These are phyloP conservation scores for Jacaranda mimosifolia DNA, from an alignment of 257 asterid species.

Conservation along the genomic window DNA sequence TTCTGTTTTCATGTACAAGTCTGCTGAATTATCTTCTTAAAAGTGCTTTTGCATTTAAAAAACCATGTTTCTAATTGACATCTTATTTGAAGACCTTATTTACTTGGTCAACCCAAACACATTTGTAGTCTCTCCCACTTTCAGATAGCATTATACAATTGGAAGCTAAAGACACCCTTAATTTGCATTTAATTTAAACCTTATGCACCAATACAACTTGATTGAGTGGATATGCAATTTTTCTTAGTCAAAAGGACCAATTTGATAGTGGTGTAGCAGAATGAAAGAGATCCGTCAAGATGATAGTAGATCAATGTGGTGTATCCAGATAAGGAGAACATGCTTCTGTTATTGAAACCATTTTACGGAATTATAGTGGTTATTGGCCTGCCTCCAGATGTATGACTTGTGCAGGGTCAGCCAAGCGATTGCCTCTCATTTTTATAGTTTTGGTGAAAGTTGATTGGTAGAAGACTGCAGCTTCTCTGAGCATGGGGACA, in stretches of 20 bases:
- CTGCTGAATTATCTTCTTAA: conserved; percentile 6
- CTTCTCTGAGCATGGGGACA: conserved; percentile 1
- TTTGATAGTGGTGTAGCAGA: neutral
- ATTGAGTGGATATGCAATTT: conserved; percentile 18
- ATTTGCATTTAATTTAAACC: neutral
- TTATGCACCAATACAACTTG: conserved; percentile 20
- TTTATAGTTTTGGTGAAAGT: conserved; percentile 23
- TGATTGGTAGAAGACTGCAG: conserved; percentile 5
- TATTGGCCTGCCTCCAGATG: conserved; percentile 32
- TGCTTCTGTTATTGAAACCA: conserved; percentile 16
- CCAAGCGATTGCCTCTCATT: conserved; percentile 7
- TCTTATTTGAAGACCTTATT: conserved; percentile 17
- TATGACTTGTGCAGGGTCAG: conserved; percentile 16
- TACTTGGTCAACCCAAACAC: conserved; percentile 8
- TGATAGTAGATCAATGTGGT: conserved; percentile 18
- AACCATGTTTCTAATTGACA: conserved; percentile 14
- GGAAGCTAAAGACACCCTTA: conserved; percentile 1
- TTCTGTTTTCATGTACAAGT: conserved; percentile 4
- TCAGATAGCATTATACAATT: neutral
- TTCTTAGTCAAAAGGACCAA: conserved; percentile 23
- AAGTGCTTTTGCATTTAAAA: neutral
- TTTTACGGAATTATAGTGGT: conserved; percentile 4
- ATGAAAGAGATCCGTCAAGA: conserved; percentile 28
- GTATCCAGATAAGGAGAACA: conserved; percentile 16
- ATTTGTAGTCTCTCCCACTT: neutral